Percentiles rank a stretch among this genome's conserved stretches.
Evolutionary conservation across 305 asterid genomes (phyloP).

Genomic region (Solanum aculeatissimum): DNA sequence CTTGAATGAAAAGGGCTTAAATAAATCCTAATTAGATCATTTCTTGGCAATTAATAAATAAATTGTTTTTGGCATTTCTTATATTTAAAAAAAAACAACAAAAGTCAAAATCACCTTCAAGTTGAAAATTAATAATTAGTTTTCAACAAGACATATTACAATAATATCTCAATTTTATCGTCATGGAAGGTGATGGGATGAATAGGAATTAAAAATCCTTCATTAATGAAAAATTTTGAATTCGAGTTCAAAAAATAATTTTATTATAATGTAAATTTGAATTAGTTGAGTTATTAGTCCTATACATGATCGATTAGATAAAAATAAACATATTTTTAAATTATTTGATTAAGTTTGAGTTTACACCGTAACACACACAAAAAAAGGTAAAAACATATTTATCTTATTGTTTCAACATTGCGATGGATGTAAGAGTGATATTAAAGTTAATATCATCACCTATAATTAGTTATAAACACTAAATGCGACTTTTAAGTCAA

Average conservation of each 20-base stretch:
- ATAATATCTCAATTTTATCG: neutral
- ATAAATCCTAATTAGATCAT: neutral
- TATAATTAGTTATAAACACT: neutral
- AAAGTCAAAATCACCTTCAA: neutral
- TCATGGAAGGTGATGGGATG: neutral
- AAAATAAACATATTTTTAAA: neutral
- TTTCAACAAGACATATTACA: neutral
- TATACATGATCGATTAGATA: neutral
- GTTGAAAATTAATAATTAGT: neutral
- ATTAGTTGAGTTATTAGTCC: neutral
- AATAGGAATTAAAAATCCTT: neutral
- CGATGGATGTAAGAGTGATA: neutral
- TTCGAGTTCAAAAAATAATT: fast-evolving
- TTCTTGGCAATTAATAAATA: neutral
- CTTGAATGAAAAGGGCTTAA: neutral
- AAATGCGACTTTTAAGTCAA: too few species aligned
- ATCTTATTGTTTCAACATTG: neutral
- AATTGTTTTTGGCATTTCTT: too few species aligned
- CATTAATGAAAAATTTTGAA: neutral
- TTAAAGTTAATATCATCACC: neutral
- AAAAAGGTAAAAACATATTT: neutral
- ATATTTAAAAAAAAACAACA: neutral
- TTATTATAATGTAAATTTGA: neutral
- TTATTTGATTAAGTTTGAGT: neutral
- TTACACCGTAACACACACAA: neutral